Percentiles rank a stretch among this genome's conserved stretches.
Evolutionary conservation across 2,329 filamentous ascomycete species (phyloP).

Genomic region (Byssothecium circinans): DNA sequence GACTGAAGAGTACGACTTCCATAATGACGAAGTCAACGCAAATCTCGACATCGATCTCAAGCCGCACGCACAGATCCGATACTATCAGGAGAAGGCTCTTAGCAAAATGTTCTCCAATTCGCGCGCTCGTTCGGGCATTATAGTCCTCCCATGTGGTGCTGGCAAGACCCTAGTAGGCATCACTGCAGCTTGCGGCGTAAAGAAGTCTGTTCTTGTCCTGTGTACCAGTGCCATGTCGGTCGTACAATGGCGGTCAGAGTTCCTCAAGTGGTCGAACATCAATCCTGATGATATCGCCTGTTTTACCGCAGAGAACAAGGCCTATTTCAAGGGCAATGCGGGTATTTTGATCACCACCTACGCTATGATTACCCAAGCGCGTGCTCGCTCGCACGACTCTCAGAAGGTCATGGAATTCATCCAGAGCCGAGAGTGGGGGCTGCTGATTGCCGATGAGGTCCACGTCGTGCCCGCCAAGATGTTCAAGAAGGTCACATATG

Average conservation of each 20-base stretch:
- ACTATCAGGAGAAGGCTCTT: slow-evolving; percentile 94
- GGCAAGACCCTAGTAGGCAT: slow-evolving; percentile 98
- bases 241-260: slow-evolving; percentile 94
- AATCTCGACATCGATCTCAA: slow-evolving; percentile 92
- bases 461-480: slow-evolving; percentile 97
- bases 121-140: slow-evolving; percentile 94
- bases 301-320: slow-evolving; percentile 93
- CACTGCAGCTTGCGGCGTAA: slow-evolving; percentile 95
- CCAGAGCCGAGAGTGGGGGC: slow-evolving; percentile 85
- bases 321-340: slow-evolving; percentile 80
- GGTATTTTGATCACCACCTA: slow-evolving; percentile 98
- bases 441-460: slow-evolving; percentile 96
- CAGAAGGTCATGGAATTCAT: slow-evolving; percentile 98
- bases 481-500: slow-evolving; percentile 90
- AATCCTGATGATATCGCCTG: slow-evolving; percentile 90
- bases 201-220: slow-evolving; percentile 92
- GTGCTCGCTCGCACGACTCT: slow-evolving; percentile 85
- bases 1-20: slow-evolving; percentile 95
- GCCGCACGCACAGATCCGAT: slow-evolving; percentile 84
- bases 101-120: slow-evolving; percentile 99
- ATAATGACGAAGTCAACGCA: slow-evolving; percentile 84
- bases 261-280: slow-evolving; percentile 99
- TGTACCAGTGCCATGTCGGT: slow-evolving; percentile 98
- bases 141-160: slow-evolving; percentile 92
- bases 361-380: slow-evolving; percentile 94